Evolutionary conservation across 805 yeast genomes (phyloP).

Genomic region (Cyberlindnera mrakii): DNA sequence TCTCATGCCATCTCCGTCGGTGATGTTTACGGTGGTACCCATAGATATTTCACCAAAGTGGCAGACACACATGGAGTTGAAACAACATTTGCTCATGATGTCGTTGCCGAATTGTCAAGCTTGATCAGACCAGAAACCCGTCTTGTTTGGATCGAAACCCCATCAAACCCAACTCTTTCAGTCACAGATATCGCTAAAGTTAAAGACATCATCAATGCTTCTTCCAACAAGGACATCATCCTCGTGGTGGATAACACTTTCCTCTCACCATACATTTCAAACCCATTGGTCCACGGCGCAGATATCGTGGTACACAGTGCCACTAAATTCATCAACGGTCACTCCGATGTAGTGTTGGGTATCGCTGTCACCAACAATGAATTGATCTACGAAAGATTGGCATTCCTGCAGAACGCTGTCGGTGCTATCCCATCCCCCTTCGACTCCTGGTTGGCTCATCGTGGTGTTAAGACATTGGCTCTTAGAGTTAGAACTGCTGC

Average conservation of each 20-base stretch:
- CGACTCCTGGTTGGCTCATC: conserved; percentile 88
- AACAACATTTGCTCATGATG: conserved; percentile 59
- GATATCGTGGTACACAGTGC: conserved; percentile 86
- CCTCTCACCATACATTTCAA: conserved; percentile 80
- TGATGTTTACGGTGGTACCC: conserved; percentile 90
- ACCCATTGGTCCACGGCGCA: conserved; percentile 79
- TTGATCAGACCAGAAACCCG: conserved; percentile 57
- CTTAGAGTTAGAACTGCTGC: conserved; percentile 71
- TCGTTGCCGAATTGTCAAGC: conserved; percentile 50
- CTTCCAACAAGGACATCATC: conserved; percentile 45
- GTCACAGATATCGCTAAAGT: conserved; percentile 70
- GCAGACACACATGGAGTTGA: conserved; percentile 74
- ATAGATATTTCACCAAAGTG: conserved; percentile 82
- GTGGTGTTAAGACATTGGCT: conserved; percentile 85
- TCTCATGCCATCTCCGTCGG: conserved; percentile 74
- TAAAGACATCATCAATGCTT: conserved; percentile 43
- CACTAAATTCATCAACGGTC: conserved; percentile 88
- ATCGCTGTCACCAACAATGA: conserved; percentile 66
- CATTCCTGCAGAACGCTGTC: conserved; percentile 80
- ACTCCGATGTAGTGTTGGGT: conserved; percentile 87
- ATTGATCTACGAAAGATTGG: conserved; percentile 52
- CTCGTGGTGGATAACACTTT: conserved; percentile 87
- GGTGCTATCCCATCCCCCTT: conserved; percentile 90
- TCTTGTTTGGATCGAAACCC: conserved; percentile 84
- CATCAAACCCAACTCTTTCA: conserved; percentile 81